A percentile compares a stretch with the other conserved stretches of the same genome.
Evolutionary conservation across 1,139 yeast species (phyloP).

Genomic region (Torulaspora globosa): DNA sequence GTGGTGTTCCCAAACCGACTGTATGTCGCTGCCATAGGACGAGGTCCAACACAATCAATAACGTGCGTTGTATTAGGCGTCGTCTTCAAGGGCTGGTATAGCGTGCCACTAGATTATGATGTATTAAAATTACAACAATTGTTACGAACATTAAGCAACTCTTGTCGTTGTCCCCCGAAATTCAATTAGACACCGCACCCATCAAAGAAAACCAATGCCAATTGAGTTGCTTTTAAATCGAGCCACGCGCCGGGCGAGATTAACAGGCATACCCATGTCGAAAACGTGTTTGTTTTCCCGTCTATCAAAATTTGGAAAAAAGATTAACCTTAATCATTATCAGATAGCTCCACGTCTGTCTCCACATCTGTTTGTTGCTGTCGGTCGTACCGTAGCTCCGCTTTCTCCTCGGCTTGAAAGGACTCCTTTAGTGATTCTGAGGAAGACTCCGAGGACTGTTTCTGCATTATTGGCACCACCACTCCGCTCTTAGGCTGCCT

Average conservation of each 20-base stretch:
- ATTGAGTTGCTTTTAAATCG: background rate
- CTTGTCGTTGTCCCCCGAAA: background rate
- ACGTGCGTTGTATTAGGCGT: background rate
- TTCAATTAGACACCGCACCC: background rate
- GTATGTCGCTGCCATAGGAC: too few species aligned
- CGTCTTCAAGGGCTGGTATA: background rate
- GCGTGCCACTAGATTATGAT: slow-evolving; percentile 3
- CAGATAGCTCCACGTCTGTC: slow-evolving; percentile 21
- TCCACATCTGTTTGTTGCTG: slow-evolving; percentile 24
- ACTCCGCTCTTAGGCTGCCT: slow-evolving; percentile 6
- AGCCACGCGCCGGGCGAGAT: background rate
- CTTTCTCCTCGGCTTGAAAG: slow-evolving; percentile 3
- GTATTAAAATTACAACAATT: slow-evolving; percentile 6
- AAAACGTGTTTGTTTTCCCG: background rate
- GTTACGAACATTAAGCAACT: slow-evolving; percentile 4
- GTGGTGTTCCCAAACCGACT: too few species aligned
- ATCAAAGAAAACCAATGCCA: background rate
- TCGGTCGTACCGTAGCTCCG: slow-evolving; percentile 14
- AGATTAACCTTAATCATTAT: slow-evolving; percentile 5
- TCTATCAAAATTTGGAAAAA: background rate
- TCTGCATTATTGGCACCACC: slow-evolving; percentile 13
- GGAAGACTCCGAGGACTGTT: slow-evolving; percentile 15
- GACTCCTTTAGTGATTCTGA: slow-evolving; percentile 12
- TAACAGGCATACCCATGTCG: background rate
- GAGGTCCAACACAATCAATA: background rate